Base-by-base conservation (phyloP, 176 grass and related monocot genomes). In the Triticum turgidum region DNA sequence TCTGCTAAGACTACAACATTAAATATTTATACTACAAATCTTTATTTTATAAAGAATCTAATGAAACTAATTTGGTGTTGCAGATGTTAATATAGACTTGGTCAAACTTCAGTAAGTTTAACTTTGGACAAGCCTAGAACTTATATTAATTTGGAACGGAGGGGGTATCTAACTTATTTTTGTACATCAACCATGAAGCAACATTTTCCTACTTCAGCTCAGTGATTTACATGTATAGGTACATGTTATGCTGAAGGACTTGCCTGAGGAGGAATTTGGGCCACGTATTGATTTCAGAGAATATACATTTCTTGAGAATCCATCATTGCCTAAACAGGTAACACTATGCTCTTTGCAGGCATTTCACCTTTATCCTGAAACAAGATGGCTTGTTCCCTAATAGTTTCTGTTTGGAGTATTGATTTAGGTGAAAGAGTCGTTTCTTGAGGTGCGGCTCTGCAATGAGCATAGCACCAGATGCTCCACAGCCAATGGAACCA, bases 291-390 rank as follows among this genome's bases (percentile, higher is more conserved):
- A 89, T 83, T 98, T 98, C 41, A 94, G 93, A 91, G 96, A 96
- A 83, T 98, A 96, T 79, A 96, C 96, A 11, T 98, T 96, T 89
- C 90, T 96, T 84, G 81, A 94, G 59, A 98, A 98, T 89, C 96
- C 96, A 21, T 94, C 58, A 63, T 87, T 98, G 71, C 90, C 93
- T 62, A 96, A 82, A 84, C 83, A 95, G 79, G 96, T 95, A 88
- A 86, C 61, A 25, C 62, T 64, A 67, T 84, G 67, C 67, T 25
- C 29, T 65, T 79, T 87, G 9, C 67, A 49, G 65, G 70, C 58
- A 51, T 79, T 83, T 83, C 32, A 39, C 30, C 8, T 86, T 54
- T 11, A 54, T 76, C 25, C 25, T 4, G 34, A 62, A 80, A 80
- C 77, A 80, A 71, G 37, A 25, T 72, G 75, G 44, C 22, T 44